Percentiles rank a stretch among this genome's conserved stretches.
These are phyloP conservation scores for Blumeria graminis DNA, from an alignment of 2,329 filamentous ascomycete species.

Conservation along the genomic window DNA sequence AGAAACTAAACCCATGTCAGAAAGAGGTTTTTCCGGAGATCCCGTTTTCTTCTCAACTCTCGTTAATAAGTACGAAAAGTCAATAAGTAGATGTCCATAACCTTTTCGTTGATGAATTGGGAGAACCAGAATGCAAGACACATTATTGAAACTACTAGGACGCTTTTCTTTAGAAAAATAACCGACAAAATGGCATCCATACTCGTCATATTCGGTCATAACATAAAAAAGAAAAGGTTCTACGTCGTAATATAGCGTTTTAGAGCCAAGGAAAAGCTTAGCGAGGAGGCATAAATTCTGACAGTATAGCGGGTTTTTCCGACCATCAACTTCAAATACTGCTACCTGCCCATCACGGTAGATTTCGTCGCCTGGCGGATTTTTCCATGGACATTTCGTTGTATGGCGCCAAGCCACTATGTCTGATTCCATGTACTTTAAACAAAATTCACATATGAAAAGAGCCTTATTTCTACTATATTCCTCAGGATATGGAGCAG, in stretches of 20 bases:
- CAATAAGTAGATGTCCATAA: constrained; percentile 88
- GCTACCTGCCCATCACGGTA: constrained; percentile 79
- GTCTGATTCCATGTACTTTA: constrained; percentile 68
- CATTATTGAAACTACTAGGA: constrained; percentile 83
- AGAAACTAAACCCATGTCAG: constrained; percentile 91
- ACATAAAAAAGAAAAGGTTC: constrained; percentile 96
- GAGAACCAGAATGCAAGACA: constrained; percentile 86
- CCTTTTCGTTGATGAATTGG: constrained; percentile 94
- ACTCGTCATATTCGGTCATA: constrained; percentile 78
- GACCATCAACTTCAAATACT: constrained; percentile 92
- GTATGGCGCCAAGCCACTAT: constrained; percentile 72
- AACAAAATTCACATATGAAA: constrained; percentile 97
- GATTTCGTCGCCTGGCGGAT: constrained; percentile 92
- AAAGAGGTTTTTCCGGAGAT: constrained; percentile 88
- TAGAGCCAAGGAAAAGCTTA: constrained; percentile 94
- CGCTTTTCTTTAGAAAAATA: constrained; percentile 99
- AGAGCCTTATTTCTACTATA: constrained; percentile 89
- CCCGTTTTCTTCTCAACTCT: constrained; percentile 82
- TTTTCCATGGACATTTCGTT: constrained; percentile 78
- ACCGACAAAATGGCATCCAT: constrained; percentile 90
- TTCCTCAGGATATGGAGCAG: constrained; percentile 91
- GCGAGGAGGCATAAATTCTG: constrained; percentile 90
- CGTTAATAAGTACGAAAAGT: constrained; percentile 93
- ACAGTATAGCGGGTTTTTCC: constrained; percentile 95
- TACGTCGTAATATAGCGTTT: constrained; percentile 94